Evolutionary conservation across 352 stramenopile species (phyloP), one percentile per base, ranked within the genome.

Genomic region (Pilasporangium apinafurcum): DNA sequence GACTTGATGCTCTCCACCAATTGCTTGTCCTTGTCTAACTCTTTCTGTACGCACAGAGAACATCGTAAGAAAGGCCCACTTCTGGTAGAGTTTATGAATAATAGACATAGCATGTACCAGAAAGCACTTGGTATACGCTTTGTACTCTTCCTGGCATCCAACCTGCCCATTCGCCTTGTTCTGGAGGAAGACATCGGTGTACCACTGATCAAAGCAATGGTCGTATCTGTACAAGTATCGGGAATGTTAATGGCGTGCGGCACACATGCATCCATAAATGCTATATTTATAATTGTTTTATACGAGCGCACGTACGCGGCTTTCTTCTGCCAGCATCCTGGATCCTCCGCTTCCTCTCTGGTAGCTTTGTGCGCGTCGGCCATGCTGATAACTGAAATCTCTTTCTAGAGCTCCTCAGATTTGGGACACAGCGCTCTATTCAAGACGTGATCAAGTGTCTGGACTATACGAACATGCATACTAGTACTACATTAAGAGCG

Each of bases 141-240:
- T 70, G 62, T 93, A 93, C 59, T 91, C 74, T 29, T 86, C 65
- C 48, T 85, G 62, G 37, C 81, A 93, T 39, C 81, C 81, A 12
- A 89, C 54, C 45, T 81, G 54, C 41, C 75, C 76, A 26, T 82
- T 39, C 26, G 73, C 78, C 46, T 87, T 91, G 34, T 86, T 61
- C 63, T 88, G 75, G 16, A 93, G 57, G 48, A 93, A 93, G 22
- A 91, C 65, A 28, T 91, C 63, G 37, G 77, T 86, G 60, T 91
- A 93, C 81, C 81, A 93, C 57, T 74, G 65, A 49, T 93, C 81
- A 61, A 93, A 93, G 66, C 81, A 93, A 47, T 90, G 73, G 51
- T 93, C 81, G 50, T 85, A 83, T 12, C 65, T 78, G 41, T 36
- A 54, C 21, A 43, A n/a, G 3, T 12, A 24, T 1, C 22, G 21